Percentiles rank a stretch among this genome's conserved stretches.
These are phyloP conservation scores for Aspergillus fijiensis DNA, from an alignment of 2,329 filamentous ascomycete genomes.

Conservation along the genomic window DNA sequence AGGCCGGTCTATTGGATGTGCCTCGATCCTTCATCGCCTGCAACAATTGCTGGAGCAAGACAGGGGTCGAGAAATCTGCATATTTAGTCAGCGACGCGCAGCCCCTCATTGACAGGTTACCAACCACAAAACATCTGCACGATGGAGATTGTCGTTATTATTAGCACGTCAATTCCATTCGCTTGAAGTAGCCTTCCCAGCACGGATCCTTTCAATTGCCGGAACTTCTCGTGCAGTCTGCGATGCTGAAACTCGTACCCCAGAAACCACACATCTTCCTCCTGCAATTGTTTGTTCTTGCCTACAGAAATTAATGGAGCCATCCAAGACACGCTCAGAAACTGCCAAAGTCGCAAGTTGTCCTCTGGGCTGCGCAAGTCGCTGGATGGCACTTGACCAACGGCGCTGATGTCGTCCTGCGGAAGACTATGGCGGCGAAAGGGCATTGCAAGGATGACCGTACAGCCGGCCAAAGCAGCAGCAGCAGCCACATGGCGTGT, in stretches of 20 bases:
- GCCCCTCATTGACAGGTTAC: slow-evolving; percentile 14
- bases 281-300: slow-evolving; percentile 64
- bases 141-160: slow-evolving; percentile 64
- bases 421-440: slow-evolving; percentile 61
- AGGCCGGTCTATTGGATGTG: slow-evolving; percentile 54
- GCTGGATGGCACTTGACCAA: slow-evolving; percentile 56
- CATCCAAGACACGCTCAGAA: slow-evolving; percentile 84
- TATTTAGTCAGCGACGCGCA: slow-evolving; percentile 23
- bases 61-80: slow-evolving; percentile 58
- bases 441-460: slow-evolving; percentile 66
- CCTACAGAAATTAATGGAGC: slow-evolving; percentile 68
- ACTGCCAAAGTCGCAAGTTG: slow-evolving; percentile 75
- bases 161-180: slow-evolving; percentile 75
- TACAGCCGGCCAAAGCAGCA: slow-evolving; percentile 49
- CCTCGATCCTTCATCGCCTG: slow-evolving; percentile 60
- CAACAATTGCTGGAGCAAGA: slow-evolving; percentile 71
- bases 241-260: slow-evolving; percentile 79
- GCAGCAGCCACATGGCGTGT: slow-evolving; percentile 34
- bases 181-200: slow-evolving; percentile 67
- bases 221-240: slow-evolving; percentile 71
- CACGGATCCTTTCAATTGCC: slow-evolving; percentile 70
- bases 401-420: slow-evolving; percentile 58
- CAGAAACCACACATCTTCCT: slow-evolving; percentile 79
- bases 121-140: slow-evolving; percentile 59
- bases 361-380: slow-evolving; percentile 75